Base-by-base conservation (phyloP, 2,329 filamentous ascomycete genomes). In the Uncinocarpus reesii region DNA sequence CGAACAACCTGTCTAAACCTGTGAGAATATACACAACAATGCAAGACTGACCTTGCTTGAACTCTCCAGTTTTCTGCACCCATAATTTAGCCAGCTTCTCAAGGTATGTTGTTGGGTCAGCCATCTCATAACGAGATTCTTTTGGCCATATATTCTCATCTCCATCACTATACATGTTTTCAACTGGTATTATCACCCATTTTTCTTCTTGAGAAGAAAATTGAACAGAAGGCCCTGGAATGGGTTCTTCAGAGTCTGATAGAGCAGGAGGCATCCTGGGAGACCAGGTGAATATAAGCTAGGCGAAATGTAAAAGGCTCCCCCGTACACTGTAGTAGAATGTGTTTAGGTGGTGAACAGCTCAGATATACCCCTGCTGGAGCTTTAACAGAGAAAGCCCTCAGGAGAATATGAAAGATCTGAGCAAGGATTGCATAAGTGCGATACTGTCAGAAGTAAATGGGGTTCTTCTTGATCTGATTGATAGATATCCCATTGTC, bases 1-100 rank as follows among this genome's bases (percentile, higher is more conserved):
- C 20, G n/a, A 15, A n/a, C 13, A 15, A 15, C 7, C 13, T 18
- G 10, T n/a, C 2, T 23, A 15, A 26, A n/a, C 18, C 21, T 21
- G 13, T 35, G 3, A 6, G 18, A 26, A 28, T n/a, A 7, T 6
- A 18, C 24, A 18, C 6, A 16, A 20, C 4, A 41, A 31, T 28
- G 45, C 5, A 48, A 10, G 13, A 58, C 62, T 56, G 52, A 69
- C 68, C 66, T 53, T 53, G 38, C 50, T 61, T 57, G 42, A 53
- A 63, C 23, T 71, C 62, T 1, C 67, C 68, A 8, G 62, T 62
- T 20, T 66, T 57, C 40, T 69, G 55, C 59, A 76, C 66, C 75
- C 75, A 78, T 40, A 65, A 59, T 8, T 57, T 60, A 0, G 64
- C 76, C 6, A 78, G 57, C 44, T 71, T 71, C 23, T 68, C 63